Evolutionary conservation across 2,329 filamentous ascomycete species (phyloP), one percentile per base, ranked within the genome.

Genomic region (Monilinia fructicola): DNA sequence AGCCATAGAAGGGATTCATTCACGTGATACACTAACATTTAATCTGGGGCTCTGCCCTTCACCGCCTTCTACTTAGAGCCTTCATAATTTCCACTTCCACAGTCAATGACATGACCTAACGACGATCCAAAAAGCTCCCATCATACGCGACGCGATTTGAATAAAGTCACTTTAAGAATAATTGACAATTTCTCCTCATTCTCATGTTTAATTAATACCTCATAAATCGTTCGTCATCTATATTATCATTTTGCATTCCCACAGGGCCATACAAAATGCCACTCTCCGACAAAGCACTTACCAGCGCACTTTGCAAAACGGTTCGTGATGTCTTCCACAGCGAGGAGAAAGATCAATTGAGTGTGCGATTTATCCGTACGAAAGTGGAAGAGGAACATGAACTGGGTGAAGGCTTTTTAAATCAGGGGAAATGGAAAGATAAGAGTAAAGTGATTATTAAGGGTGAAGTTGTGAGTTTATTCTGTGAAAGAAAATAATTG

Each of bases 371-470:
- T 60, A 81, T 87, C 65, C 85, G 87, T 65, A 81, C 82, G 67
- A 78, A 77, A 54, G 82, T 80, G 2, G 84, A 86, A 67, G 76
- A 82, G 40, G 76, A 82, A 54, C 76, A 85, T 0, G 76, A 74
- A 1, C 79, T 88, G 1, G 79, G 82, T 0, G 76, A 80, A 1
- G 83, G 80, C 0, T 86, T 87, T 69, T 82, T 88, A 60, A 77
- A 78, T 18, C 69, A 73, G 2, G 76, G 70, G 0, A 76, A 81
- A 21, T 89, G 87, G 87, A 88, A 88, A 74, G 74, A 77, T 5
- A 82, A 79, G 70, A 88, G 85, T 75, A 88, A 88, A 72, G 74
- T 76, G 0, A 72, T 87, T n/a, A 86, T 89, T 69, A 83, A 83
- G 63, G 77, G 78, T 23, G 78, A 80, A 58, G 81, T 83, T n/a